Evolutionary conservation across 1,284 basidiomycete species (phyloP).

Genomic region (Calocybe gambosa): DNA sequence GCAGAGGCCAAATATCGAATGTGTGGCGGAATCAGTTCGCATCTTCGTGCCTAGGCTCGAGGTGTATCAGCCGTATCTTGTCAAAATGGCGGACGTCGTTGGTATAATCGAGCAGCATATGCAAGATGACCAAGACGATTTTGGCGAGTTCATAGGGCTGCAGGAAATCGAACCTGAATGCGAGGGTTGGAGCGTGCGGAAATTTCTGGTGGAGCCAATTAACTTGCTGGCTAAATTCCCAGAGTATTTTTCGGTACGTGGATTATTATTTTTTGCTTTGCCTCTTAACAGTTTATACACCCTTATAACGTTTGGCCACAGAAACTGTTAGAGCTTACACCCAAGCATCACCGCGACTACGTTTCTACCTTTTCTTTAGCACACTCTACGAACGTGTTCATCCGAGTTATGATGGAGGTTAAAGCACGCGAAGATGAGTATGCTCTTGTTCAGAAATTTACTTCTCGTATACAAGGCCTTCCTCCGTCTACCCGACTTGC

Average conservation of each 20-base stretch:
- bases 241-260: constrained; percentile 65
- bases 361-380: constrained; percentile 60
- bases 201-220: constrained; percentile 71
- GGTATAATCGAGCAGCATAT: constrained; percentile 49
- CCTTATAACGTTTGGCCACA: no score
- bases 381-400: constrained; percentile 59
- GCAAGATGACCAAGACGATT: constrained; percentile 53
- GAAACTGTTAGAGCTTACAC: constrained; percentile 61
- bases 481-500: constrained; percentile 48
- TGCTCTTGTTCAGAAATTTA: constrained; percentile 58
- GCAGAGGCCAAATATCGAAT: constrained; percentile 40
- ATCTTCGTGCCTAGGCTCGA: constrained; percentile 63
- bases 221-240: constrained; percentile 70
- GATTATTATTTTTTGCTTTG: not conserved
- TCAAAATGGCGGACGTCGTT: constrained; percentile 59
- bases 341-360: constrained; percentile 64
- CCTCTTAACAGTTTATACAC: constrained; percentile 3
- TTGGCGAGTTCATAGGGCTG: constrained; percentile 80
- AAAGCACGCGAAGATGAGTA: constrained; percentile 83
- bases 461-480: constrained; percentile 55
- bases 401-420: constrained; percentile 75
- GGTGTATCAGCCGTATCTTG: constrained; percentile 81
- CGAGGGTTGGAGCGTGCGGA: constrained; percentile 57
- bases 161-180: constrained; percentile 55
- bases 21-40: constrained; percentile 54